Evolutionary conservation across 495 filamentous ascomycete species (phyloP), one percentile per base, ranked within the genome.

Genomic region (Astrocystis sublimbata): DNA sequence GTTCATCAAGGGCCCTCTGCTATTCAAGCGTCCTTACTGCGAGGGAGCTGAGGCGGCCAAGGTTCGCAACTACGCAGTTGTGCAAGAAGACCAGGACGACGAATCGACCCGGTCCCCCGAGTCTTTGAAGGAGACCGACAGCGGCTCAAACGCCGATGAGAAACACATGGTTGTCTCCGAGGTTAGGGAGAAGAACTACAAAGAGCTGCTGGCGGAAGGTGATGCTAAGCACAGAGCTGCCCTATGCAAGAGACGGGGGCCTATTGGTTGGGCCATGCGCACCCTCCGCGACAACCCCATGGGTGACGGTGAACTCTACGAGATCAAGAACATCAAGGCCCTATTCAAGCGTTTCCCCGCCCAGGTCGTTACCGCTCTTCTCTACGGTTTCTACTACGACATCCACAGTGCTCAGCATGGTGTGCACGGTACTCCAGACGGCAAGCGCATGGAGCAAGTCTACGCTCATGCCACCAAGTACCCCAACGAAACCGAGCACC

Each of bases 191-290:
- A 61, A 74, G 15, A 79, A 75, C 41, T 86, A 89, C 77, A 76
- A 83, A 67, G 76, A 88, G 58, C 76, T 87, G 65, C 68, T 81
- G 47, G 79, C 77, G 8, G 69, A 81, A 45, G 82, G 78, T 23
- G 73, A 85, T 26, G 70, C 70, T 12, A 78, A 72, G 30, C 77
- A 85, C 49, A 77, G 83, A 62, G 81, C 76, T 45, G 82, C 81
- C 62, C 83, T 89, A 41, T 65, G 78, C 17, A 76, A 84, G 68
- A 78, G 75, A 35, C 76, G 78, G 6, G 86, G 87, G 21, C 86
- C 87, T 13, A 77, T 90, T 24, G 88, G 86, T 64, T 90, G 87
- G 88, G 88, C 83, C 41, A 87, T 89, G 86, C 87, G 87, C 65
- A 83, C 79, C 28, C 85, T 89, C 24, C 86, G 77, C 60, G 81